Conservation (phyloP, 768 basidiomycete genomes). For the Amanita exitialis region DNA sequence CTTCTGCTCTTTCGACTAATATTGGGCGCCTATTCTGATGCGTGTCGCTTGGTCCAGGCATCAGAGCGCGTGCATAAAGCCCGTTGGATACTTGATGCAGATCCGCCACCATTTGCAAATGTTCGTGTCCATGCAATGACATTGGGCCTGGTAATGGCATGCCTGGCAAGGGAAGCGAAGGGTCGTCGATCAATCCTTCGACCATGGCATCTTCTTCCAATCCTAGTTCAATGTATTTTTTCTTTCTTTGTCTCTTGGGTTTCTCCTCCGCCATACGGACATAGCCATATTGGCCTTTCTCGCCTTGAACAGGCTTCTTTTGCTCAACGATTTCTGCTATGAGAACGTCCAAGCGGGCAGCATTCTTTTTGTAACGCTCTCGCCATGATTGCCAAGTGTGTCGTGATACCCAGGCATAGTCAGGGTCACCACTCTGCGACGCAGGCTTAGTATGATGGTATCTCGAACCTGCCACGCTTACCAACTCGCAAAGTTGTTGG, state of each 20-base stretch:
- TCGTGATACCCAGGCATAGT: conserved; percentile 69
- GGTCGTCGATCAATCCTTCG: conserved; percentile 12
- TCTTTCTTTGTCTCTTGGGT: conserved; percentile 45
- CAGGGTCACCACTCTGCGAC: conserved; percentile 50
- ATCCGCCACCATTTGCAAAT: conserved; percentile 9
- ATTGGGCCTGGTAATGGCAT: conserved; percentile 9
- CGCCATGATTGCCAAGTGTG: conserved; percentile 91
- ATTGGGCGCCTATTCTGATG: conserved; percentile 3
- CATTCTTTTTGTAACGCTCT: conserved; percentile 81
- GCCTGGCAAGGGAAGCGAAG: neutral
- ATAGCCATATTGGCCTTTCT: conserved; percentile 78
- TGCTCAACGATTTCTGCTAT: conserved; percentile 61
- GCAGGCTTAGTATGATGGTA: neutral
- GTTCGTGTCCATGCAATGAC: conserved; percentile 5
- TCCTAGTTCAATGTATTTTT: conserved; percentile 15
- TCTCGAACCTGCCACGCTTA: conserved; percentile 15
- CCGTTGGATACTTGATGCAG: conserved; percentile 12
- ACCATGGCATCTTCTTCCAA: conserved; percentile 11
- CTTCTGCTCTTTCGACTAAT: conserved; percentile 28
- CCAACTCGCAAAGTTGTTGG: conserved; percentile 71
- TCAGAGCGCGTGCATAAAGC: conserved; percentile 9
- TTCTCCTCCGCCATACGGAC: conserved; percentile 69
- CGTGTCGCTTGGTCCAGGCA: conserved; percentile 8
- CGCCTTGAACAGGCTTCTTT: conserved; percentile 57
- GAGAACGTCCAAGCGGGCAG: conserved; percentile 49